Conservation (phyloP, 2,329 filamentous ascomycete species). For the Neurospora sp. region DNA sequence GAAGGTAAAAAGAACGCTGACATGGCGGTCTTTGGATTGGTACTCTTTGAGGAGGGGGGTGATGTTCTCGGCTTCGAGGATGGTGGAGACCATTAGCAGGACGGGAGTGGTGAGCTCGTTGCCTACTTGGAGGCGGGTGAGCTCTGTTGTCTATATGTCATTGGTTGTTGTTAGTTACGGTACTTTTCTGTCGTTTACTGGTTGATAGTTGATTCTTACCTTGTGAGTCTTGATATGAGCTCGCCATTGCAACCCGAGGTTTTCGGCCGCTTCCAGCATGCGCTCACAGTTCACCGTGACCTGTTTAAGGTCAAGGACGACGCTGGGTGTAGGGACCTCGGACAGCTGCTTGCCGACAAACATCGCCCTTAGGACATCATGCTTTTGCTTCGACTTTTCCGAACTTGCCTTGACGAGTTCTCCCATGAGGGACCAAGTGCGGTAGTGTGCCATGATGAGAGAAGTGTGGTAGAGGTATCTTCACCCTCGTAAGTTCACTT, state of each 20-base stretch:
- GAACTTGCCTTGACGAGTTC: not conserved
- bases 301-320: constrained; percentile 57
- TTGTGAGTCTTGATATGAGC: constrained; percentile 82
- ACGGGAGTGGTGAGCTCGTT: constrained; percentile 31
- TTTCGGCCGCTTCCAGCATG: constrained; percentile 56
- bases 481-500: not conserved
- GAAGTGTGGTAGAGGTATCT: not conserved
- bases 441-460: not conserved
- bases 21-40: constrained; percentile 37
- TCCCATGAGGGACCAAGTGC: not conserved
- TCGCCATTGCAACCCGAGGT: constrained; percentile 55
- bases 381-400: not conserved
- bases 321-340: constrained; percentile 55
- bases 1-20: constrained; percentile 65
- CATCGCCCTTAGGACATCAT: constrained; percentile 27
- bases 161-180: not conserved
- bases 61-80: constrained; percentile 63
- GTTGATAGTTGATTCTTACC: constrained; percentile 29
- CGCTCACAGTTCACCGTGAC: constrained; percentile 56
- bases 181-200: not conserved
- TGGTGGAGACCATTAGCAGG: constrained; percentile 62
- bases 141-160: constrained; percentile 15
- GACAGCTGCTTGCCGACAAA: constrained; percentile 52
- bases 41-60: constrained; percentile 50
- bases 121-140: constrained; percentile 55